Evolutionary conservation across 176 grass and related monocot genomes (phyloP).

Genomic region (Melocanna baccifera): DNA sequence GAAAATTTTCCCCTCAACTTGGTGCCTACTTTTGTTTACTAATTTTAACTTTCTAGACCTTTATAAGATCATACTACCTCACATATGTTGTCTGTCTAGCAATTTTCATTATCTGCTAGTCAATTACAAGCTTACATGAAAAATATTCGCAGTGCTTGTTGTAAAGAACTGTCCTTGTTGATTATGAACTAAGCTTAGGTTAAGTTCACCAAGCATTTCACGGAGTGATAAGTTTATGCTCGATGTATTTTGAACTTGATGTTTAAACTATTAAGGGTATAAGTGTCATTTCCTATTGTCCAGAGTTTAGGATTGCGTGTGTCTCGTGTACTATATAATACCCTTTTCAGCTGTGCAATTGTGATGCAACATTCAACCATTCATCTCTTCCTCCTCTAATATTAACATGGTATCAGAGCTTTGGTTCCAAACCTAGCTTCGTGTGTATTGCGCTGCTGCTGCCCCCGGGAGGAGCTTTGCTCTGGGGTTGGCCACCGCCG

Average conservation of each 20-base stretch:
- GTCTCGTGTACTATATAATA: too few relatives aligned
- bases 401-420: too few relatives aligned
- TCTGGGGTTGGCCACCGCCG: too few relatives aligned
- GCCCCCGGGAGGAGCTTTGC: too few relatives aligned
- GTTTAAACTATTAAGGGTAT: background rate
- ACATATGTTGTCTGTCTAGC: background rate
- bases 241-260: background rate
- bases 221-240: background rate
- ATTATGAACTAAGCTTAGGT: background rate
- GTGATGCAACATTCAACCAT: too few relatives aligned
- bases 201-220: background rate
- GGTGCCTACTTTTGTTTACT: background rate
- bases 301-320: too few relatives aligned
- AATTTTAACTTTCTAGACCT: background rate
- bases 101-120: background rate
- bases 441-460: too few relatives aligned
- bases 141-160: background rate
- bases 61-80: background rate
- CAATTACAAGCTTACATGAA: background rate
- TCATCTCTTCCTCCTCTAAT: too few relatives aligned
- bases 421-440: too few relatives aligned
- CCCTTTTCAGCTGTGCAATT: too few relatives aligned
- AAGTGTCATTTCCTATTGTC: too few relatives aligned
- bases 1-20: background rate
- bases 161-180: background rate